Evolutionary conservation across 108 stramenopile genomes (phyloP), one percentile per base, ranked within the genome.

Genomic region (Skeletonema marinoi): DNA sequence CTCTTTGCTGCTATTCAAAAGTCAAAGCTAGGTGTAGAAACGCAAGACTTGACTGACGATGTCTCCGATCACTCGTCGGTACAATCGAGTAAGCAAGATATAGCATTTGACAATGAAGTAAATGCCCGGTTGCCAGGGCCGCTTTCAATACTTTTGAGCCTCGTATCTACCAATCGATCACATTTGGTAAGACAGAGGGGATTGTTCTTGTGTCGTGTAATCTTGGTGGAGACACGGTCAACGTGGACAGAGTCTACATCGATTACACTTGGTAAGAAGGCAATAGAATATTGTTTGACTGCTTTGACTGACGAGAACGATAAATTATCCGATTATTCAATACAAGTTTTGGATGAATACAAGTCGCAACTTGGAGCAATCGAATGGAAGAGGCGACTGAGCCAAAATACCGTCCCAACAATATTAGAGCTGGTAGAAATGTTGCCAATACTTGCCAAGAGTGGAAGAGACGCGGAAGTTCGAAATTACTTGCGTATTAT

Each of bases 261-360:
- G 13, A 51, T 51, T 19, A 32, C 41, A 19, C 62, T 81, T 17
- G 70, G 61, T 12, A 71, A 65, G 31, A 78, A 76, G 77, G 46
- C 85, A 4, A 56, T 83, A 16, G 81, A 86, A 32, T 83, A 74
- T 72, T 86, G 85, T 63, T 64, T 86, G 19, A 48, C 54, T 25
- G 44, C 61, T 13, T 14, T 77, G 44, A 30, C 32, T 3, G 78
- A 76, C 35, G 54, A 65, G 12, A 39, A 86, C 32, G 39, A 58
- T 70, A 38, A 74, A 36, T 65, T 46, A 32, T 29, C 7, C n/a
- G 4, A 56, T 14, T 60, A 41, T 61, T 59, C 73, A 0, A n/a
- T 56, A 9, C 13, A 76, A 11, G 33, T 74, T 17, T 13, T 82
- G n/a, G 6, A 33, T 10, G 36, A 58, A 6, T 78, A 66, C 68